Evolutionary conservation across 768 basidiomycete genomes (phyloP), one percentile per base, ranked within the genome.

Genomic region (Lactarius psammicola): DNA sequence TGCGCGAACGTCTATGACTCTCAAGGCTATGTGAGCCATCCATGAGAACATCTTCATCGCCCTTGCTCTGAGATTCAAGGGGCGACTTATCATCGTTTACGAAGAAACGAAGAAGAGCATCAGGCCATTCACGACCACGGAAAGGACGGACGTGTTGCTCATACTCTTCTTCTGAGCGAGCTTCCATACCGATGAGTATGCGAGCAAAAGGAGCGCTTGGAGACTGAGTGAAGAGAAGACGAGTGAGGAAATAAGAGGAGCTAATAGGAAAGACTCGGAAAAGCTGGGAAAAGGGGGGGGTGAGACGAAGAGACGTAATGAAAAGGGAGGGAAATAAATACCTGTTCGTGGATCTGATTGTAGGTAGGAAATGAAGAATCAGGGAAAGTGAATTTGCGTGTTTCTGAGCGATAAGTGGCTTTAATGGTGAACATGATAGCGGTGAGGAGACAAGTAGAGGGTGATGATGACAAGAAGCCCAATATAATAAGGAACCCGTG

Each of bases 361-460:
- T 83, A 90, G 1, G 85, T 75, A 54, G 90, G 90, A 71, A 92
- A 90, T 20, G 77, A 72, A n/a, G 74, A 75, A 7, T 80, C 78
- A 20, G 78, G 67, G 68, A 90, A 89, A 3, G 83, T 77, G 70
- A 89, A 80, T 70, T 84, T 89, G 71, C 90, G 84, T 63, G 85
- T 89, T 74, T 92, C 88, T 62, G 75, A 76, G 34, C 82, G 78
- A 74, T 90, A 91, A 26, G 88, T 88, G n/a, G 86, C 89, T 76
- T 92, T 92, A 73, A 92, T 83, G 63, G 85, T 84, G 79, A 91
- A 90, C 84, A 87, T 87, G 77, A 79, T 75, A 70, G 69, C 55
- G 62, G 74, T 70, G 70, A 69, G 68, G 68, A 72, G 69, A 66
- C 68, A 62, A 66, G 69, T 63, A 69, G 70, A 70, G 70, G 62